Base-by-base conservation (phyloP, 768 basidiomycete genomes). In the Boletellus sp. region DNA sequence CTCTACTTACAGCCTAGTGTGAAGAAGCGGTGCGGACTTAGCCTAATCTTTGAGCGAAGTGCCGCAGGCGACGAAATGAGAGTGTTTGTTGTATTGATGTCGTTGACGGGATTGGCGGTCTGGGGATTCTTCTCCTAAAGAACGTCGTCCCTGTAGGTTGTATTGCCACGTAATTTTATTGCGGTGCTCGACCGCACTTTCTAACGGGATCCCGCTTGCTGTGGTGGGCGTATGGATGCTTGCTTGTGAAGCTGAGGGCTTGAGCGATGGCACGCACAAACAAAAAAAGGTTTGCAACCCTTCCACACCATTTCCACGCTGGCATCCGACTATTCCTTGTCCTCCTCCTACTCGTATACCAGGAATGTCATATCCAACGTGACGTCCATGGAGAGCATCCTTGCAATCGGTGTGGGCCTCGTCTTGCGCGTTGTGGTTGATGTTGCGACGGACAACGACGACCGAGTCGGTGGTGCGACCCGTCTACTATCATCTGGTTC, bases 361-460 rank as follows among this genome's bases (percentile, higher is more conserved):
- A 53, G 66, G 46, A 24, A 66, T 66, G 65, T 54, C 33, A 54
- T 66, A 41, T 58, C 58, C 31, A 45, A 60, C 17, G 66, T 58
- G 38, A 69, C 63, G 20, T 59, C 65, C 31, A 87, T 89, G 85
- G 87, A 90, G 63, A 81, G 78, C 66, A 56, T 89, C 37, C 71
- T 80, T 65, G 81, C 87, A 62, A 85, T 89, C 58, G 78, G 72
- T 49, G 70, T 80, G 42, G 87, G 87, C 35, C 79, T 90, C 51
- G 75, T 70, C 26, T 68, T 89, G 44, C 86, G 87, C 47, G 67
- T 81, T 49, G 72, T 87, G 50, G 70, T 89, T 52, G 79, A 80
- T 66, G 46, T 70, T 23, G 76, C 78, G 45, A 70, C 64, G 2
- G 60, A 64, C 47, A 61, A 69, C 17, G 66, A 68, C 34, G 48